phyloP scores from a whole-genome alignment of 345 rosid genomes.

The Erysimum cheiranthoides region DNA sequence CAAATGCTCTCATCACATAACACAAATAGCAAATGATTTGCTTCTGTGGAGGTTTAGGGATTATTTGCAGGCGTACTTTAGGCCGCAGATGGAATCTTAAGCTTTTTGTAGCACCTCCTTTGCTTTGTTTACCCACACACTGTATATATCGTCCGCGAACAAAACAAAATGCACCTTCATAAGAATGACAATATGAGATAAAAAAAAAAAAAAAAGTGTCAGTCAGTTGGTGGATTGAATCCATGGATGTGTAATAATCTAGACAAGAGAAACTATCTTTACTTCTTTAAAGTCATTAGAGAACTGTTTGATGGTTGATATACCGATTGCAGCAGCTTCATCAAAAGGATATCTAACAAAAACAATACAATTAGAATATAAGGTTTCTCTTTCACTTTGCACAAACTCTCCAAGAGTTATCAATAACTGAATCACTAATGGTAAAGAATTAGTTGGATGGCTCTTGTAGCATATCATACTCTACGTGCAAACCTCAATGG shows the following conservation, averaged over 20 bases:
- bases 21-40: conserved; percentile 17
- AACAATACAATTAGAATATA: background rate
- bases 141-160: conserved; percentile 61
- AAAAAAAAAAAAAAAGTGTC: background rate
- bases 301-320: conserved; percentile 75
- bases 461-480: background rate
- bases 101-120: conserved; percentile 68
- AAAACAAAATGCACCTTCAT: conserved; percentile 83
- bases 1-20: conserved; percentile 3
- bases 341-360: conserved; percentile 75
- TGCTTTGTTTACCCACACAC: conserved; percentile 74
- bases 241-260: conserved; percentile 9
- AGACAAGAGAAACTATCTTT: conserved; percentile 8
- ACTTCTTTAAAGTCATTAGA: conserved; percentile 83
- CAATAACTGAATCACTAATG: background rate
- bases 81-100: conserved; percentile 62
- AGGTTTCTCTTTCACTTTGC: background rate
- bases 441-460: background rate
- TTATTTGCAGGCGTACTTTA: background rate
- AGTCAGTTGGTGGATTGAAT: background rate
- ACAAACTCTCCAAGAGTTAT: background rate
- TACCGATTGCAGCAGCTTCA: conserved; percentile 77
- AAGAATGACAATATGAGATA: conserved; percentile 18
- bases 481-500: background rate
- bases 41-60: background rate